Conservation (phyloP, 1,284 basidiomycete genomes). For the Cryptococcus sp. region DNA sequence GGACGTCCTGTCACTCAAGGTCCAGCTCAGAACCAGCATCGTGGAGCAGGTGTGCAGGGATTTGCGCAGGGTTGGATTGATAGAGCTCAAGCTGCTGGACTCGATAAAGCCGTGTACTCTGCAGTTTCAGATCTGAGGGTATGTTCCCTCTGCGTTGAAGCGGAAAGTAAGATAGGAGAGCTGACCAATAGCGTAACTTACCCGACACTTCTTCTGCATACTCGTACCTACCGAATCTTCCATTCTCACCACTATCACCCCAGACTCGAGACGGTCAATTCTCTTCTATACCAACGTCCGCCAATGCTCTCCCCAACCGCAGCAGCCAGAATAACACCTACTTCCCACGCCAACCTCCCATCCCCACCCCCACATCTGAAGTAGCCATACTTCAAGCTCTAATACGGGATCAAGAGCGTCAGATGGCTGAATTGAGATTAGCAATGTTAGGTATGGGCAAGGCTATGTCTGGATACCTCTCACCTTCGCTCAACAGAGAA, state of each 20-base stretch:
- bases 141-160: constrained; percentile 8
- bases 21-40: neutral
- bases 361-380: constrained; percentile 11
- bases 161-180: neutral
- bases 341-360: neutral
- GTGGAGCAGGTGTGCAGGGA: constrained; percentile 26
- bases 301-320: constrained; percentile 23
- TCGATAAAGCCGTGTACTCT: constrained; percentile 46
- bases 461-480: constrained; percentile 35
- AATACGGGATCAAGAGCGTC: constrained; percentile 38
- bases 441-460: constrained; percentile 47
- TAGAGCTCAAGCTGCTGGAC: constrained; percentile 46
- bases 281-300: constrained; percentile 29
- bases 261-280: constrained; percentile 19
- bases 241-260: constrained; percentile 31
- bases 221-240: constrained; percentile 37
- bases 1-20: neutral
- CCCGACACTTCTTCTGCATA: constrained; percentile 56
- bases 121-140: constrained; percentile 45
- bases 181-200: constrained; percentile 62
- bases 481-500: constrained; percentile 13
- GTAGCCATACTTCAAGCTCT: constrained; percentile 25
- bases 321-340: constrained; percentile 3
- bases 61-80: constrained; percentile 46
- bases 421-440: constrained; percentile 41